Evolutionary conservation across 345 rosid species (phyloP), one percentile per base, ranked within the genome.

Genomic region (Eucalyptus fibrosa): DNA sequence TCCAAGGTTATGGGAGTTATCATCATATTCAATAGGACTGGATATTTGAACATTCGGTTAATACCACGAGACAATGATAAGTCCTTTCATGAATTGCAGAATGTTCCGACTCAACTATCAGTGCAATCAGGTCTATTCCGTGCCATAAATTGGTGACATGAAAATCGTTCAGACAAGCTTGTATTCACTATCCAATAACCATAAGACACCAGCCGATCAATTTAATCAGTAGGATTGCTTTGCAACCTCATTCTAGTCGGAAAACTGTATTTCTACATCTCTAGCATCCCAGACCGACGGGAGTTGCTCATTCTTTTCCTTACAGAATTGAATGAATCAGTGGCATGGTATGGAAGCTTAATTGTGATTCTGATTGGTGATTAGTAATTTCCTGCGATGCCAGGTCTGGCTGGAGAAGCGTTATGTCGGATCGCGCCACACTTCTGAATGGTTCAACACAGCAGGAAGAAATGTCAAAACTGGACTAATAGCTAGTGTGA

Each of bases 361-460:
- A 9, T 72, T 6, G 44, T 72, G 81, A 69, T 69, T 69, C 44
- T 34, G 44, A 77, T 11, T 77, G 9, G n/a, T 19, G 83, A 51
- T 30, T 53, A 12, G 44, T 18, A 88, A 30, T 53, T 15, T 87
- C 89, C 7, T 69, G 51, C 32, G 45, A 88, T 11, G 88, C 89
- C 90, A 96, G 97, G 99, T 97, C 42, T 97, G 98, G 98, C 90
- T 97, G 85, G 99, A 97, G 92, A 96, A 95, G 91, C 90, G 98
- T 89, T 97, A 97, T 77, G 96, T 97, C 12, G 99, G 99, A 30
- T 94, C 97, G 28, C 91, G 91, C 42, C 99, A 96, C 88, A 96
- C 99, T 32, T 97, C 99, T 3, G 99, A 97, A 87, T 97, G 99
- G 99, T 97, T 97, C 94, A 97, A 97, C 93, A 97, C 99, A 5